Base-by-base conservation (phyloP, 345 rosid species). In the Lepidium aucheri region DNA sequence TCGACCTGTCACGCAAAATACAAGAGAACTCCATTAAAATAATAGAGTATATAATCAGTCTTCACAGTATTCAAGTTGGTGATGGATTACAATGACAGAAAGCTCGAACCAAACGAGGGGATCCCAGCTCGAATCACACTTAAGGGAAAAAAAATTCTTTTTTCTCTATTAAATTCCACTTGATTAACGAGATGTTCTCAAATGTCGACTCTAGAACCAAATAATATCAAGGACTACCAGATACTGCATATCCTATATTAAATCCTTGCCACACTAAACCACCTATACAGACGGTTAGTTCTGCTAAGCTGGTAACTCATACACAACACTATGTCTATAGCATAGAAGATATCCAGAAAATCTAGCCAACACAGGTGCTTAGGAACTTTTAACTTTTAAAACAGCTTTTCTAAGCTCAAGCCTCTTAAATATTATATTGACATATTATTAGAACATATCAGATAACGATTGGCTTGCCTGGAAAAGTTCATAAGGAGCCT, bases 401-500 rank as follows among this genome's bases (percentile, higher is more conserved):
- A 41, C 36, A 46, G 8, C 7, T 34, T 24, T 64, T 51, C 13
- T 14, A 42, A 20, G 10, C 16, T 22, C 62, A 34, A 54, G 41
- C 22, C 26, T 61, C 49, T 34, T 53, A 54, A 13, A 12, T 44
- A 30, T 58, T 17, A 2, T 44, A 44, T 8, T 44, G 10, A 34
- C 44, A 35, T 55, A 34, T 12, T n/a, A 44, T 47, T 56, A n/a
- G 22, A 40, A 17, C 18, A 49, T 47, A 17, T 26, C 26, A 6
- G 47, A 69, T 17, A 35, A 20, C 8, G 0, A 60, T 39, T 1
- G 47, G 41, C 63, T 78, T 84, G 80, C 99, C 84, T 86, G 89
- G 78, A 94, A 88, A 68, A 86, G 97, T 73, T 94, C 97, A 73
- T 90, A 86, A 66, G 79, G 76, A 49, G 99, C 90, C 77, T 80